Conservation (phyloP, 1,284 basidiomycete genomes). For the Mycena sp. region DNA sequence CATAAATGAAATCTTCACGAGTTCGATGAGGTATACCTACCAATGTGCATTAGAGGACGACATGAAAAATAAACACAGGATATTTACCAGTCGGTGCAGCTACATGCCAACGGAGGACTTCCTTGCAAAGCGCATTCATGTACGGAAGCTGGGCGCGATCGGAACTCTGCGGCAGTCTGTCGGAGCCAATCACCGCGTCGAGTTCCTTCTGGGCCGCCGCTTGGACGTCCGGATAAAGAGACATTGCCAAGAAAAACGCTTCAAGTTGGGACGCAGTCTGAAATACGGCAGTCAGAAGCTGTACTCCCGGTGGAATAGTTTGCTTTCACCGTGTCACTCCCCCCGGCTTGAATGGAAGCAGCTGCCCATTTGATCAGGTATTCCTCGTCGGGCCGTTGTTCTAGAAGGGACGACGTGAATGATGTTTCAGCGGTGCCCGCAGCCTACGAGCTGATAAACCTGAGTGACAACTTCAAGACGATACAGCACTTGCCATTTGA, state of each 20-base stretch:
- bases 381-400: neutral
- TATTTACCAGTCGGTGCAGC: conserved; percentile 12
- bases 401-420: conserved; percentile 3
- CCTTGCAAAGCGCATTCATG: conserved; percentile 32
- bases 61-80: neutral
- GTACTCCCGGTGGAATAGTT: neutral
- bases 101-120: conserved; percentile 35
- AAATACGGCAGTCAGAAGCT: neutral
- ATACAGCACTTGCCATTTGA: neutral
- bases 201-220: conserved; percentile 35
- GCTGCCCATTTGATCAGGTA: conserved; percentile 20
- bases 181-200: conserved; percentile 32
- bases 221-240: conserved; percentile 31
- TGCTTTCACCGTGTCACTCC: conserved; percentile 9
- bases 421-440: conserved; percentile 4
- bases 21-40: conserved; percentile 34
- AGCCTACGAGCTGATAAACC: neutral
- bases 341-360: neutral
- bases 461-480: neutral
- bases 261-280: conserved; percentile 36
- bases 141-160: conserved; percentile 34
- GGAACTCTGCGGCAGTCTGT: conserved; percentile 27
- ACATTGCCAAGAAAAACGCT: conserved; percentile 34
- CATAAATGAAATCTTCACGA: conserved; percentile 33
- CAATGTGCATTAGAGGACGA: neutral